Evolutionary conservation across 371 early-diverging fungal species (phyloP).

Genomic region (Phascolomyces articulosus): DNA sequence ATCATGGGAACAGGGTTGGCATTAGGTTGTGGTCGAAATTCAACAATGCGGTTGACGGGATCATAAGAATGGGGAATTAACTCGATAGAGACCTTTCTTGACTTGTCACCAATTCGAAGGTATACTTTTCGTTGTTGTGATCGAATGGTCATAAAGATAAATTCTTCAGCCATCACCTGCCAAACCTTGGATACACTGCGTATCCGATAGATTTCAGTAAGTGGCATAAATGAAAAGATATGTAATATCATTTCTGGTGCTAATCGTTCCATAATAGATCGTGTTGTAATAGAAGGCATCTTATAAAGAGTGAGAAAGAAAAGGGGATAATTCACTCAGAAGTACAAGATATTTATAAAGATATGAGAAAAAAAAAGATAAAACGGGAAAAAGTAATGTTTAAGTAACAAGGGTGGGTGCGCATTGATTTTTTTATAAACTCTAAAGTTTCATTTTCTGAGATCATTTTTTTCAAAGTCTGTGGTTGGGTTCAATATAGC

Average conservation of each 20-base stretch:
- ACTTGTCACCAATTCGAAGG: slow-evolving; percentile 33
- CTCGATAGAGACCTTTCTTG: slow-evolving; percentile 14
- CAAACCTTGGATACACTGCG: slow-evolving; percentile 32
- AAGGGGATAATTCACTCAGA: too few species aligned
- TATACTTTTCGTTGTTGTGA: slow-evolving; percentile 17
- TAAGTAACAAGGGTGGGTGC: slow-evolving; percentile 5
- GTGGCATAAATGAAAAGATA: slow-evolving; percentile 35
- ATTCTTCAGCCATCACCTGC: slow-evolving; percentile 29
- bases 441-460: not conserved
- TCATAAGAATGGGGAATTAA: slow-evolving; percentile 33
- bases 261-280: slow-evolving; percentile 13
- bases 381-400: not conserved
- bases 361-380: not conserved
- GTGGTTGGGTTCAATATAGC: too few species aligned
- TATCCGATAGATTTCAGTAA: slow-evolving; percentile 36
- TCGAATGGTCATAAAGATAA: slow-evolving; percentile 36
- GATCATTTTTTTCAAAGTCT: not conserved
- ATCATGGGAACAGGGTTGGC: not conserved
- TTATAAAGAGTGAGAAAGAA: not conserved
- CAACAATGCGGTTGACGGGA: slow-evolving; percentile 34
- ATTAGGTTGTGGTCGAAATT: slow-evolving; percentile 31
- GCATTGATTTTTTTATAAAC: slow-evolving; percentile 12
- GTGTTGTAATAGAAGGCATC: not conserved
- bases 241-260: slow-evolving; percentile 41
- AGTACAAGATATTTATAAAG: not conserved